Percentiles rank a stretch among this genome's conserved stretches.
These are phyloP conservation scores for Clohesyomyces aquaticus DNA, from an alignment of 495 filamentous ascomycete species.

Conservation along the genomic window DNA sequence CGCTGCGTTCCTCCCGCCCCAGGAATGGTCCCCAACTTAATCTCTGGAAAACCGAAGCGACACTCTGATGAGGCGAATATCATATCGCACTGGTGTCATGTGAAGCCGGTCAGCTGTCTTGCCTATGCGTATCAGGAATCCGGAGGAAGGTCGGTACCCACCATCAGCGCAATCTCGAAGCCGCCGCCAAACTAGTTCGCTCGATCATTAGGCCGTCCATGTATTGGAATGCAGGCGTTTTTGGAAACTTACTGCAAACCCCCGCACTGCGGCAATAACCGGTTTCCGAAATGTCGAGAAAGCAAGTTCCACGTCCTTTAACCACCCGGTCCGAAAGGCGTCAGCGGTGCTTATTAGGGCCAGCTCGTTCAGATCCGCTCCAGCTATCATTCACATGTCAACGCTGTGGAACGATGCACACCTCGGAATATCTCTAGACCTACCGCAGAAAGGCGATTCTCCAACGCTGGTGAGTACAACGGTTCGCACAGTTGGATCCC, in stretches of 20 bases:
- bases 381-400: conserved; percentile 37
- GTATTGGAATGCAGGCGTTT: too few species aligned
- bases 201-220: too few species aligned
- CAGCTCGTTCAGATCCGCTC: conserved; percentile 50
- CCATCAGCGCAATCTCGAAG: conserved; percentile 36
- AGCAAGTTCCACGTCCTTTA: conserved; percentile 47
- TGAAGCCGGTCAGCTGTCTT: not conserved
- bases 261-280: conserved; percentile 25
- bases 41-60: conserved; percentile 51
- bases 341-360: conserved; percentile 41
- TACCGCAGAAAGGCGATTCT: conserved; percentile 20
- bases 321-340: conserved; percentile 43
- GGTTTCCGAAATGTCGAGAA: conserved; percentile 32
- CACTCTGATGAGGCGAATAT: conserved; percentile 47
- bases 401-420: not conserved
- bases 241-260: conserved; percentile 22
- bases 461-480: conserved; percentile 25
- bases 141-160: conserved; percentile 3
- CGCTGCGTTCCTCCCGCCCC: conserved; percentile 53
- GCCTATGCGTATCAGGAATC: not conserved
- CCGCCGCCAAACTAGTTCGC: conserved; percentile 29
- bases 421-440: not conserved
- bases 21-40: conserved; percentile 52
- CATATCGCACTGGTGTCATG: conserved; percentile 47
- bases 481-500: conserved; percentile 12